These are phyloP conservation scores for Cyberlindnera mycetangii DNA, from an alignment of 805 yeast genomes.

Conservation along the genomic window DNA sequence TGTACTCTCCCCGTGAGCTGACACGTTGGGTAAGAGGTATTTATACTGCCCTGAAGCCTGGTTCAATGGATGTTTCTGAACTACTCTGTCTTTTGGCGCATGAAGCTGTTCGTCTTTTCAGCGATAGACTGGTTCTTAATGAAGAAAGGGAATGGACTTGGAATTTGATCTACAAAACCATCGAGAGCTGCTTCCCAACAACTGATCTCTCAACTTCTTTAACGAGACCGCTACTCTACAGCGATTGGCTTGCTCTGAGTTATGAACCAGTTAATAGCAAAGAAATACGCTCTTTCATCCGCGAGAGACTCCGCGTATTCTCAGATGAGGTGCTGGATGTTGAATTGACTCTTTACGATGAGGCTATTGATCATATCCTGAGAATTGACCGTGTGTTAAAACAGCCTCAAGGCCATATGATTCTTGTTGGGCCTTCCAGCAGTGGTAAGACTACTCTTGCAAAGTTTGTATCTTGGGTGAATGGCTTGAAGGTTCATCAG, in stretches of 20 bases:
- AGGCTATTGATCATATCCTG: constrained; percentile 68
- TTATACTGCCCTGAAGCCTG: constrained; percentile 42
- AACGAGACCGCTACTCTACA: constrained; percentile 56
- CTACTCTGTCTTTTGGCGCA: constrained; percentile 72
- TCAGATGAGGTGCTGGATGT: constrained; percentile 74
- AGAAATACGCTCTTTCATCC: constrained; percentile 52
- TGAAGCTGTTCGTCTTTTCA: constrained; percentile 75
- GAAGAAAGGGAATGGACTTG: constrained; percentile 51
- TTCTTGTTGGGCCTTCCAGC: constrained; percentile 77
- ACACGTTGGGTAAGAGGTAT: constrained; percentile 87
- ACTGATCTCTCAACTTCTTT: constrained; percentile 36
- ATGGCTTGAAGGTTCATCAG: constrained; percentile 63
- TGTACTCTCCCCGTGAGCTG: constrained; percentile 86
- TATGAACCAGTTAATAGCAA: constrained; percentile 53
- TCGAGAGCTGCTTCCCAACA: constrained; percentile 44
- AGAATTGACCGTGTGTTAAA: constrained; percentile 78
- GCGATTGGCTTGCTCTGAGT: constrained; percentile 68
- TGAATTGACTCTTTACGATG: constrained; percentile 61
- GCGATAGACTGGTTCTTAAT: constrained; percentile 58
- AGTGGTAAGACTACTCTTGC: constrained; percentile 78
- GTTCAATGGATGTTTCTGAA: constrained; percentile 19
- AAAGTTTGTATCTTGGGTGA: constrained; percentile 88
- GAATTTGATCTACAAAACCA: constrained; percentile 32
- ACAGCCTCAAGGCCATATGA: constrained; percentile 88
- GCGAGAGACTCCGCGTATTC: constrained; percentile 64